Percentiles rank a stretch among this genome's conserved stretches.
Evolutionary conservation across 257 asterid genomes (phyloP).

Genomic region (Phtheirospermum japonicum): DNA sequence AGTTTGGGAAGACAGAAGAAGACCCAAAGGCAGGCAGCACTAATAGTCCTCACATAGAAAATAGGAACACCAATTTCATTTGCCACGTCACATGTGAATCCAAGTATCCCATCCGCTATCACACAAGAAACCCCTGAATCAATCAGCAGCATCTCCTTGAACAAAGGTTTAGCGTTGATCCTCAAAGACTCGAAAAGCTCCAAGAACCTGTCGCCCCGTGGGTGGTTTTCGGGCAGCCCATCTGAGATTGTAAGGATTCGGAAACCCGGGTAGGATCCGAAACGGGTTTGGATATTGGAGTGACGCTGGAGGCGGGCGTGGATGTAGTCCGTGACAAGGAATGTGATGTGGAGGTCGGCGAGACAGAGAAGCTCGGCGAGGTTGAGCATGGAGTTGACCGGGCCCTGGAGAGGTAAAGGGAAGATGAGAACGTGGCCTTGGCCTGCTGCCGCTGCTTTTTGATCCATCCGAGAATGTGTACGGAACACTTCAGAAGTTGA

Average conservation of each 20-base stretch:
- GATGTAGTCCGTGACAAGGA: constrained; percentile 47
- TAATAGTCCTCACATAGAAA: constrained; percentile 42
- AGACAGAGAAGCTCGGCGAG: constrained; percentile 61
- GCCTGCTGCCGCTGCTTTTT: no score
- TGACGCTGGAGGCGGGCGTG: constrained; percentile 43
- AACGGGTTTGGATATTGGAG: constrained; percentile 41
- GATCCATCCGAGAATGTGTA: no score
- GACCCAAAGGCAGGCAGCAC: constrained; percentile 51
- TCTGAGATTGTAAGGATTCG: constrained; percentile 47
- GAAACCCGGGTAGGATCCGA: constrained; percentile 40
- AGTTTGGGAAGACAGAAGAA: constrained; percentile 40
- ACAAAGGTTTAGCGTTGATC: constrained; percentile 35
- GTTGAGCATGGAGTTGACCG: constrained; percentile 63
- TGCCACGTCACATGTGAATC: constrained; percentile 47
- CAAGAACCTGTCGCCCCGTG: constrained; percentile 42
- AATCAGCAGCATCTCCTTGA: constrained; percentile 42
- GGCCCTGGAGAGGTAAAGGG: constrained; percentile 72
- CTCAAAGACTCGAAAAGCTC: constrained; percentile 50
- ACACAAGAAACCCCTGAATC: constrained; percentile 31
- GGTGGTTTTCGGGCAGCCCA: constrained; percentile 52
- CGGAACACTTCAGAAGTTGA: no score
- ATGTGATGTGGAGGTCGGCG: constrained; percentile 43
- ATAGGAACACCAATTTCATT: constrained; percentile 43
- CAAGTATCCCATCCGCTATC: constrained; percentile 45
- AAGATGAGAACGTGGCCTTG: no score